Base-by-base conservation (phyloP, 202 grass and related monocot species). In the Schoenoplectus triqueter region DNA sequence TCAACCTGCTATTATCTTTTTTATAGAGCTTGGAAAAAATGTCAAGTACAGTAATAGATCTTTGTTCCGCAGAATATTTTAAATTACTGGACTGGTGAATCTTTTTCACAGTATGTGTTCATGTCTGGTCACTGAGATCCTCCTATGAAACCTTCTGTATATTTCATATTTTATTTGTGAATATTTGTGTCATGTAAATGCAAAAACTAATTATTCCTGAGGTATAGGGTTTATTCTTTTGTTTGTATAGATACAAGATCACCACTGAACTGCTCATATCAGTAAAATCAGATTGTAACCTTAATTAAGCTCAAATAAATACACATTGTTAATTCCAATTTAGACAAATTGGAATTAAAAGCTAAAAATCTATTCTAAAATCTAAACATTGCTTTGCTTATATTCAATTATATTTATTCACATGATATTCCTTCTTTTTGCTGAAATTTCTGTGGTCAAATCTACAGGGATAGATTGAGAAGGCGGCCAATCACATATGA, bases 391-490 rank as follows among this genome's bases (percentile, higher is more conserved):
- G 22, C 74, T 78, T 57, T 56, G 9, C 20, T 57, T 6, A n/a
- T 77, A 39, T 3, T 78, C 11, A 14, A 40, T 77, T 17, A 41
- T 59, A 56, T 40, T 13, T 56, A 41, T 40, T 31, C 31, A 31
- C 31, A 31, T 31, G 31, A 31, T 31, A 31, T 31, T 31, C 31
- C 31, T 31, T 31, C 1, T 31, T 31, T 31, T 83, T 13, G 80
- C 61, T 64, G 19, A 81, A 61, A 42, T 83, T 83, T 66, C 13
- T 82, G 17, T 82, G 81, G 13, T 83, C 40, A 8, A 44, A 71
- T 69, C 22, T 59, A 69, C 65, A 83, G 81, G 81, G 81, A 83
- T 83, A 67, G 81, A 57, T 70, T 83, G 64, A 83, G 81, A 69
- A 83, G 81, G 81, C 81, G 81, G 42, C 64, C 65, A 69, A 71